phyloP scores from a whole-genome alignment of 169 alveolate genomes.

The Plasmodium fragile region DNA sequence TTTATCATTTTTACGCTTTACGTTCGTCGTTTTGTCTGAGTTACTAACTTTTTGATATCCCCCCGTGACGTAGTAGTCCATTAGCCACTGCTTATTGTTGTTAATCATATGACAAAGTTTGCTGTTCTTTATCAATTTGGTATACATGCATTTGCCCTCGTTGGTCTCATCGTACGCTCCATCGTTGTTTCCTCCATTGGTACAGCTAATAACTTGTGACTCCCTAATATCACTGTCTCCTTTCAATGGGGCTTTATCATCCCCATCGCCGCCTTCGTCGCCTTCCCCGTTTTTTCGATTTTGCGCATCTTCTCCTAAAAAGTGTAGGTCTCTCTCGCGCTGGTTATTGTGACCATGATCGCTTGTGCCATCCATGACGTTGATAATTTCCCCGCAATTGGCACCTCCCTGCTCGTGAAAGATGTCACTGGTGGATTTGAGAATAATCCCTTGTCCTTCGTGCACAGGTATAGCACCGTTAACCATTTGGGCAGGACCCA shows the following conservation, averaged over 20 bases:
- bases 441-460: not conserved
- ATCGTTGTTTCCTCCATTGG: not conserved
- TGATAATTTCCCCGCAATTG: not conserved
- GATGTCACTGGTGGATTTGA: not conserved
- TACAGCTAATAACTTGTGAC: not conserved
- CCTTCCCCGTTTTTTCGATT: not conserved
- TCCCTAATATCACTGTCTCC: not conserved
- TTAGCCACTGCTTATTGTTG: not conserved
- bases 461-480: not conserved
- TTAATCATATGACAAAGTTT: constrained; percentile 4
- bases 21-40: not conserved
- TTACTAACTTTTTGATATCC: not conserved
- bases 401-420: not conserved
- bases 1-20: not conserved
- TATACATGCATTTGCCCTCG: not conserved
- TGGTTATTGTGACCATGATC: not conserved
- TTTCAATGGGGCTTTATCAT: not conserved
- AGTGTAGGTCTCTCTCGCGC: not conserved
- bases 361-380: not conserved
- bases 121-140: constrained; percentile 1
- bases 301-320: not conserved
- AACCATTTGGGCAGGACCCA: not conserved
- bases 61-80: not conserved
- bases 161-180: not conserved
- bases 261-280: not conserved